Conservation (phyloP, 495 filamentous ascomycete genomes). For the Podospora fimiseda region DNA sequence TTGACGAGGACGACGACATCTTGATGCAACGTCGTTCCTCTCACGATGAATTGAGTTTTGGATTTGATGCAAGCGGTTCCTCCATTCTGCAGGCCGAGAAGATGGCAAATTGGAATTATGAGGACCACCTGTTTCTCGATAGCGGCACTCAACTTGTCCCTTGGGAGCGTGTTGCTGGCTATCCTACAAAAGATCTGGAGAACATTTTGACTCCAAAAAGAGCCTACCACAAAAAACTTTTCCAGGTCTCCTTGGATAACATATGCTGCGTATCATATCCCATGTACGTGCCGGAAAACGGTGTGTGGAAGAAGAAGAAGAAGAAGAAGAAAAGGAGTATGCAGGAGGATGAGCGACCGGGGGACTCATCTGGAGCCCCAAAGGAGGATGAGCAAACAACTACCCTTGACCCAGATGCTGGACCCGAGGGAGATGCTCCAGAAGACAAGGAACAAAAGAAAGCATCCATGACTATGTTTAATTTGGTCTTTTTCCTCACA, state of each 20-base stretch:
- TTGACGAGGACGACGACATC: slow-evolving; percentile 41
- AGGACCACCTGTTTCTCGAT: slow-evolving; percentile 47
- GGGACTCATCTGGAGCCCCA: slow-evolving; percentile 16
- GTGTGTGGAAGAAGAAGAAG: slow-evolving; percentile 77
- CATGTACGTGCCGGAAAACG: slow-evolving; percentile 79
- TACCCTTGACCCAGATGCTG: slow-evolving; percentile 13
- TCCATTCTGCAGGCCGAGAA: slow-evolving; percentile 30
- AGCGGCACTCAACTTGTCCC: slow-evolving; percentile 52
- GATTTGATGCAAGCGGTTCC: slow-evolving; percentile 27
- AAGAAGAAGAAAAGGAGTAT: slow-evolving; percentile 39
- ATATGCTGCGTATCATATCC: slow-evolving; percentile 82
- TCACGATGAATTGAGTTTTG: not conserved
- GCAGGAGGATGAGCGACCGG: slow-evolving; percentile 12
- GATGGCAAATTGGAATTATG: slow-evolving; percentile 50
- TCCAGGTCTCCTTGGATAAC: slow-evolving; percentile 81
- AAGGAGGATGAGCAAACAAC: slow-evolving; percentile 22
- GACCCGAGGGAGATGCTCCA: slow-evolving; percentile 16
- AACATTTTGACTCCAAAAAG: slow-evolving; percentile 73
- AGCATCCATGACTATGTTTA: slow-evolving; percentile 85
- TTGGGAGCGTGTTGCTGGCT: slow-evolving; percentile 74
- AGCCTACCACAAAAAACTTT: slow-evolving; percentile 78
- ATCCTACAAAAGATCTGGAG: slow-evolving; percentile 70
- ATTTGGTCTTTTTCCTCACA: slow-evolving; percentile 86
- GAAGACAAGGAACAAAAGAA: slow-evolving; percentile 48
- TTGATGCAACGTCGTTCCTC: slow-evolving; percentile 29